Evolutionary conservation across 257 asterid genomes (phyloP).

Genomic region (Phtheirospermum japonicum): DNA sequence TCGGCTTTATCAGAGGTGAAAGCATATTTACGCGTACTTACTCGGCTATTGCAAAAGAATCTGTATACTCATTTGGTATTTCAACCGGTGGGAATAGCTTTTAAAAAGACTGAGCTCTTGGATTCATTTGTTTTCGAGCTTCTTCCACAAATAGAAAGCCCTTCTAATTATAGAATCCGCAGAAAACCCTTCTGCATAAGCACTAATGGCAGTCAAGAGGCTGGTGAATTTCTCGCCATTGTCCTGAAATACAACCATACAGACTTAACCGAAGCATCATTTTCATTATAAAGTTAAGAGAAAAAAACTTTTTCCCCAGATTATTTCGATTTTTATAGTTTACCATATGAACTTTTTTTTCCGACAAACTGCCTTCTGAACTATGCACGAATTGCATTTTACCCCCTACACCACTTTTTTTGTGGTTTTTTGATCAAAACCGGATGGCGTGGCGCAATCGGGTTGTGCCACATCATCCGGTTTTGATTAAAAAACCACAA

Average conservation of each 20-base stretch:
- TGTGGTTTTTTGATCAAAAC: too few relatives aligned
- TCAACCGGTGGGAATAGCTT: constrained; percentile 6
- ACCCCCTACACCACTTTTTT: too few relatives aligned
- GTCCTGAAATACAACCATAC: constrained; percentile 49
- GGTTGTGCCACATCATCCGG: too few relatives aligned
- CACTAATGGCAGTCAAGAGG: constrained; percentile 84
- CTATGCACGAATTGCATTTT: too few relatives aligned
- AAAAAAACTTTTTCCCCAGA: too few relatives aligned
- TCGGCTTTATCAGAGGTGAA: background rate
- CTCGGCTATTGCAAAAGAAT: background rate
- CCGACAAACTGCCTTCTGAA: too few relatives aligned
- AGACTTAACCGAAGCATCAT: background rate
- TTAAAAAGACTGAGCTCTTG: background rate
- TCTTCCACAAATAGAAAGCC: constrained; percentile 74
- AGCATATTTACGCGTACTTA: background rate
- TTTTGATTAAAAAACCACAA: too few relatives aligned
- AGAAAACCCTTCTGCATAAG: constrained; percentile 93
- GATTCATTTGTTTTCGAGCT: constrained; percentile 54
- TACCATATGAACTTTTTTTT: too few relatives aligned
- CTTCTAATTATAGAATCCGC: constrained; percentile 82
- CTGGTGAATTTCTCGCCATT: constrained; percentile 82
- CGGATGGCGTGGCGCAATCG: too few relatives aligned
- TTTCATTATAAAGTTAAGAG: too few relatives aligned
- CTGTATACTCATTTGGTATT: background rate
- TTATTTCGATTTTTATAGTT: too few relatives aligned